A percentile compares a stretch with the other conserved stretches of the same genome.
phyloP scores from a whole-genome alignment of 768 basidiomycete genomes.

The Leccinum longicurvipes region DNA sequence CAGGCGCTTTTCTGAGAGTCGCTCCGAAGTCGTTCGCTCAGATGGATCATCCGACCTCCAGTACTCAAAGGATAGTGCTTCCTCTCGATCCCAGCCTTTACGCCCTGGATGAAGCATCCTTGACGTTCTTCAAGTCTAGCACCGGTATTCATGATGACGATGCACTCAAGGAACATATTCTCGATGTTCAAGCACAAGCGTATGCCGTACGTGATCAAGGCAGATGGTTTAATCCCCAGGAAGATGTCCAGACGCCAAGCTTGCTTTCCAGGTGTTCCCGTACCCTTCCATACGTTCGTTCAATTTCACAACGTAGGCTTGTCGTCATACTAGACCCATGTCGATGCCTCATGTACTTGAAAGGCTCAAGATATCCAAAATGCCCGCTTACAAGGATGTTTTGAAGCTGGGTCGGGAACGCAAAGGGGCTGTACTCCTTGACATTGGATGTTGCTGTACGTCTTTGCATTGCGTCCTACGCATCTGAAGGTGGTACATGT shows the following conservation, averaged over 20 bases:
- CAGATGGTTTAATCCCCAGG: background rate
- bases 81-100: conserved; percentile 18
- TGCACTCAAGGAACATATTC: conserved; percentile 31
- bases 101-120: conserved; percentile 5
- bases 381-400: conserved; percentile 24
- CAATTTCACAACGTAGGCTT: conserved; percentile 17
- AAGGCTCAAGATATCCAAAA: conserved; percentile 21
- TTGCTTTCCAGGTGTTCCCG: conserved; percentile 14
- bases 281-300: conserved; percentile 24
- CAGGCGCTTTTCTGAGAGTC: background rate
- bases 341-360: background rate
- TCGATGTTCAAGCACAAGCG: conserved; percentile 32
- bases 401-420: conserved; percentile 37
- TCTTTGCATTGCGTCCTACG: background rate
- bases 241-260: background rate
- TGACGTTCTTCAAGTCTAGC: conserved; percentile 27
- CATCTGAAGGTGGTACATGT: background rate
- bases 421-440: conserved; percentile 38
- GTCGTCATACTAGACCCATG: background rate
- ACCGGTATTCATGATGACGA: conserved; percentile 31
- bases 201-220: conserved; percentile 25
- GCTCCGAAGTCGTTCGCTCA: background rate
- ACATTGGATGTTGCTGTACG: conserved; percentile 45
- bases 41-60: background rate
- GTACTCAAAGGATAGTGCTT: background rate